Evolutionary conservation across 768 basidiomycete species (phyloP), one percentile per base, ranked within the genome.

Genomic region (Trametes meyenii): DNA sequence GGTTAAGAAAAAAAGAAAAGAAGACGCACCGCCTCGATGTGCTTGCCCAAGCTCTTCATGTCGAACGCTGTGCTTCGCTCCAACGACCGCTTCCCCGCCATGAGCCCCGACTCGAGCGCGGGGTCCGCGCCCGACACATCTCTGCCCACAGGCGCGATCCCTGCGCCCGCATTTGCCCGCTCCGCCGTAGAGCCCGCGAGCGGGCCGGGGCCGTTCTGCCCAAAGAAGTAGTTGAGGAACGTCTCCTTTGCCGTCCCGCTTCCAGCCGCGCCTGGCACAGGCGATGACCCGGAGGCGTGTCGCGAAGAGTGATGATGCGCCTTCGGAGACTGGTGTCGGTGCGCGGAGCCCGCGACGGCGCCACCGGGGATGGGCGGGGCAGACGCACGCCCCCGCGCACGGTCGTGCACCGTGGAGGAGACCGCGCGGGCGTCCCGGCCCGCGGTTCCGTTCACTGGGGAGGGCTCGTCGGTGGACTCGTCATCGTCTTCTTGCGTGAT

Each of bases 201-300:
- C n/a, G 85, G 89, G 0, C 90, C 93, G 26, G 89, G 83, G 0
- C 90, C 90, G 64, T 90, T 90, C 74, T 90, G 90, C 12, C 97
- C 97, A 72, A 99, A 98, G 79, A 99, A 98, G 75, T 98, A 98
- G 71, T 92, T 96, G 62, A 98, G 79, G 81, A 98, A 97, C 2
- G 92, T 92, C 69, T 98, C 97, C 65, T 90, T 83, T 13, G 95
- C 87, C 0, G 87, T 79, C n/a, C 66, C 64, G 24, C 62, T 53
- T 33, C 79, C 76, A 19, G 55, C 55, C 40, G 58, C 6, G 19
- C 48, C 46, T 2, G 54, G 42, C 1, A 56, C 36, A 13, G 57
- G 46, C 14, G 63, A 43, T 23, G 62, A 53, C 23, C 58, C 45
- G 12, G 67, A 61, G 14, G 48, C 58, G 26, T 58, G 53, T n/a